Conservation (phyloP, 768 basidiomycete genomes). For the Leucogyrophana mollusca region DNA sequence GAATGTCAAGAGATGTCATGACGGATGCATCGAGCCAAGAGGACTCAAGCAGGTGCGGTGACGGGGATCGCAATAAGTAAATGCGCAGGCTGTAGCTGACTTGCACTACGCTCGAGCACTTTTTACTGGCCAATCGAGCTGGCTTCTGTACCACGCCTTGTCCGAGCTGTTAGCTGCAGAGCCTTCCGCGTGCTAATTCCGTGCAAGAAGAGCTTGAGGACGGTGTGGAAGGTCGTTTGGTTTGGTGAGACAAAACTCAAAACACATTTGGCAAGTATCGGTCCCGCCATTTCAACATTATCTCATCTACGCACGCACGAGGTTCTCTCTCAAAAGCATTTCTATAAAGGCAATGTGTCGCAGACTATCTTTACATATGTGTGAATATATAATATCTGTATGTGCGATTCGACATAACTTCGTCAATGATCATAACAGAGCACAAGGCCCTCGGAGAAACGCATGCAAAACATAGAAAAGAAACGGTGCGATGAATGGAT, state of each 20-base stretch:
- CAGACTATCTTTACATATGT: slow-evolving; percentile 27
- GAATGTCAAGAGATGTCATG: slow-evolving; percentile 28
- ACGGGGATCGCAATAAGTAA: no score
- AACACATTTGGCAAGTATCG: no score
- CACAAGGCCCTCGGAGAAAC: neutral
- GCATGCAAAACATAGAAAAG: slow-evolving; percentile 4
- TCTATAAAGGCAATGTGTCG: slow-evolving; percentile 17
- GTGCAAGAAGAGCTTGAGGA: no score
- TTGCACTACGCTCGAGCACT: neutral
- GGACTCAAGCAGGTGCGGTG: no score
- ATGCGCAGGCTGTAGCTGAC: neutral
- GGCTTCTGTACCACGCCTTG: neutral
- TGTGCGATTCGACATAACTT: slow-evolving; percentile 24
- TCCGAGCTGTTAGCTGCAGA: neutral
- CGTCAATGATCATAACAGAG: slow-evolving; percentile 12
- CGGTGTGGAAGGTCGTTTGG: neutral
- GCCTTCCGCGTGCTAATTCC: no score
- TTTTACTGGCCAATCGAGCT: no score
- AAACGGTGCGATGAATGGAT: slow-evolving; percentile 7
- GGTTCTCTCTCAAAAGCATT: slow-evolving; percentile 1
- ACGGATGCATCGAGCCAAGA: slow-evolving; percentile 13
- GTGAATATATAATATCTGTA: slow-evolving; percentile 23
- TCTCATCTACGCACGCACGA: no score
- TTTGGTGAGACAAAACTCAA: slow-evolving; percentile 1
- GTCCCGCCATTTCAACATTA: no score